Evolutionary conservation across 129 eudicot genomes (phyloP).

Genomic region (Centrapalus pauciflorus): DNA sequence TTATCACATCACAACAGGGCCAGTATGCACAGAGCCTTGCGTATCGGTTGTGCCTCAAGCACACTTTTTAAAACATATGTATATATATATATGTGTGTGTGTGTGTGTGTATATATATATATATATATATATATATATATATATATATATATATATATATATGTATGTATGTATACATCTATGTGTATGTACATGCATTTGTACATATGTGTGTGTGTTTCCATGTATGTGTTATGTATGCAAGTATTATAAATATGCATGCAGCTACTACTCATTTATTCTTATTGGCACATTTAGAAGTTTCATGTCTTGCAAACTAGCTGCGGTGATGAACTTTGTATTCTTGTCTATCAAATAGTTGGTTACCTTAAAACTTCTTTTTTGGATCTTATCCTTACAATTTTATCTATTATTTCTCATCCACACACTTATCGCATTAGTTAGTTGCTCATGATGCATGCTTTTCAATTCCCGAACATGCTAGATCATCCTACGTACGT

Average conservation of each 20-base stretch:
- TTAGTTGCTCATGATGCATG: neutral
- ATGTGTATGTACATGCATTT: neutral
- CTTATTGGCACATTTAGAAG: conserved; percentile 5
- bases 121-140: too few relatives aligned
- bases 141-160: neutral
- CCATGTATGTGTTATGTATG: neutral
- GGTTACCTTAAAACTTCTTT: conserved; percentile 11
- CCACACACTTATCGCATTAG: neutral
- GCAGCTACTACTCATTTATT: neutral
- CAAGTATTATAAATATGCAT: neutral
- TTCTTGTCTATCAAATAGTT: conserved; percentile 1
- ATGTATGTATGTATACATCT: neutral
- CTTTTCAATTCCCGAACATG: neutral
- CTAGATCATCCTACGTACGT: neutral
- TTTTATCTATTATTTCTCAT: neutral
- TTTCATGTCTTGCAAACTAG: neutral
- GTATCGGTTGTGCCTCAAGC: too few relatives aligned
- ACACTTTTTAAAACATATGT: too few relatives aligned
- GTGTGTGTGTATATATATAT: too few relatives aligned
- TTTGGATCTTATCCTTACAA: neutral
- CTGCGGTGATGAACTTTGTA: conserved; percentile 9
- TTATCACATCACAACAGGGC: too few relatives aligned
- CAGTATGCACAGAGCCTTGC: too few relatives aligned
- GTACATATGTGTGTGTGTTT: neutral
- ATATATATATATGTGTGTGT: too few relatives aligned